These are phyloP conservation scores for Arbutus unedo DNA, from an alignment of 148 eudicot species.

Conservation along the genomic window DNA sequence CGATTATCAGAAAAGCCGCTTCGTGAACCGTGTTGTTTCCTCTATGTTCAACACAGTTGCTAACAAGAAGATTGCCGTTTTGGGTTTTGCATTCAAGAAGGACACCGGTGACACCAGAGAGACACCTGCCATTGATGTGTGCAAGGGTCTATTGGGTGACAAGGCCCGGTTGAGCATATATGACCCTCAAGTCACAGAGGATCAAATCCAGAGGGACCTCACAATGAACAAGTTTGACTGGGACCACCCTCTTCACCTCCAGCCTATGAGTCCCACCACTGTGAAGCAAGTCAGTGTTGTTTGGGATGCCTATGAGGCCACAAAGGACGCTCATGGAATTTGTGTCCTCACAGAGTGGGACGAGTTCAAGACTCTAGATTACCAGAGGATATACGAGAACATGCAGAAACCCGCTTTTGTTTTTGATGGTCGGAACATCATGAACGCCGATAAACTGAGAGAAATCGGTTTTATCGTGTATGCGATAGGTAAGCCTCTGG, in stretches of 20 bases:
- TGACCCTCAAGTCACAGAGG: constrained; percentile 57
- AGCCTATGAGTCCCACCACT: constrained; percentile 55
- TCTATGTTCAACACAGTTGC: constrained; percentile 80
- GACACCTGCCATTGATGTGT: constrained; percentile 58
- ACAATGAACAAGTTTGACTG: constrained; percentile 56
- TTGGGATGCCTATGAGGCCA: constrained; percentile 70
- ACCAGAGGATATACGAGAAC: constrained; percentile 48
- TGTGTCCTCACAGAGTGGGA: constrained; percentile 81
- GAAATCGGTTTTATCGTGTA: constrained; percentile 75
- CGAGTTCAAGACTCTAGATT: constrained; percentile 71
- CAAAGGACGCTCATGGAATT: constrained; percentile 67
- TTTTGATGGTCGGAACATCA: constrained; percentile 70
- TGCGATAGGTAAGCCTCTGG: constrained; percentile 80
- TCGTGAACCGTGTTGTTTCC: constrained; percentile 62
- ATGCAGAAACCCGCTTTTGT: constrained; percentile 88
- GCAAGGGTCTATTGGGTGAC: constrained; percentile 55
- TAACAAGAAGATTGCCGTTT: constrained; percentile 65
- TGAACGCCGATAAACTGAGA: constrained; percentile 44
- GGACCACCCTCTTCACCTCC: constrained; percentile 61
- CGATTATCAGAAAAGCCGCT: constrained; percentile 68
- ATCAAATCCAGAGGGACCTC: constrained; percentile 56
- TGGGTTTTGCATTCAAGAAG: constrained; percentile 69
- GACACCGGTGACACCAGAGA: constrained; percentile 57
- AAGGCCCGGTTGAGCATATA: constrained; percentile 54
- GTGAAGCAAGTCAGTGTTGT: constrained; percentile 61